Evolutionary conservation across 805 yeast species (phyloP), one percentile per base, ranked within the genome.

Genomic region (Zygoascus flipseniorum): DNA sequence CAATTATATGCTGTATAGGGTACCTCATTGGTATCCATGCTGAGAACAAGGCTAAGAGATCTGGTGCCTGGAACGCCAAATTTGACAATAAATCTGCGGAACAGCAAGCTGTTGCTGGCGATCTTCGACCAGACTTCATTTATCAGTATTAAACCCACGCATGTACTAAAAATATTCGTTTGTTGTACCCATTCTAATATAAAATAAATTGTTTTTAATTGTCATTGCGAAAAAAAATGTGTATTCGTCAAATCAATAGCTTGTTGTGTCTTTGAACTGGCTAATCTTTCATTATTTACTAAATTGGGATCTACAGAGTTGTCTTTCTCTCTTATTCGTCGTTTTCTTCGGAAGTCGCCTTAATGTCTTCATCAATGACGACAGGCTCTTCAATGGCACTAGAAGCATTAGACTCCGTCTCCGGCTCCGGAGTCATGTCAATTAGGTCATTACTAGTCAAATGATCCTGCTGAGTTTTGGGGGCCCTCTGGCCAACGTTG

Each of bases 11-110:
- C 48, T 62, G 69, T 14, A 10, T 63, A 16, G 60, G 56, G 3
- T 80, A 78, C 61, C 67, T 65, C 47, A 26, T 64, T 18, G 69
- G 69, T 6, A 52, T 70, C n/a, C 16, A 48, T 31, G 42, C 53
- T 28, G 69, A 67, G 52, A 68, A 69, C 58, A 45, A 55, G 28
- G 55, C 56, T 49, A 60, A 67, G 35, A 54, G 56, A 1, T 28
- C 43, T 5, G 68, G 67, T 28, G 51, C 54, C 31, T 62, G 60
- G 48, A 59, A 54, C 26, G 62, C 50, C 2, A 53, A 57, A 45
- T 69, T 61, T 61, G 60, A 61, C 9, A 13, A 44, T 20, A 47
- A 59, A 48, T 48, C 58, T 16, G 61, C 54, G 8, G 54, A 55
- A 1, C 60, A 62, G 45, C 53, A 61, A 50, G 57, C 49, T 14